These are phyloP conservation scores for Carex pumila DNA, from an alignment of 176 grass and related monocot species.

Conservation along the genomic window DNA sequence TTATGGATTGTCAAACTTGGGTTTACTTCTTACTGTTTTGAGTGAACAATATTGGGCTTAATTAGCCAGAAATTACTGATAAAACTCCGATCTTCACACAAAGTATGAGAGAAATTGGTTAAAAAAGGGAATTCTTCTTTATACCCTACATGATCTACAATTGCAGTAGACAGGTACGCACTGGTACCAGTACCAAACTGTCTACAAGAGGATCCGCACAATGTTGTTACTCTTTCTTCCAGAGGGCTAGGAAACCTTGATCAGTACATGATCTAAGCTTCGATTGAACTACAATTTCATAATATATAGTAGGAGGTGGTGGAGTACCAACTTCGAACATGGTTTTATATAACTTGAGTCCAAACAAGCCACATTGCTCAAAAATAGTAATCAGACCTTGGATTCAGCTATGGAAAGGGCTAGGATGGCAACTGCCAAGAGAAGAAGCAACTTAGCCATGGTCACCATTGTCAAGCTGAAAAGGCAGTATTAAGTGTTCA, in stretches of 20 bases:
- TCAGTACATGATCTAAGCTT: background rate
- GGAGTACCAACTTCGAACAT: background rate
- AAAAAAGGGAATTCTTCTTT: background rate
- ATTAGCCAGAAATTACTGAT: background rate
- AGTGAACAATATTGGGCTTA: background rate
- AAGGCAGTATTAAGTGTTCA: background rate
- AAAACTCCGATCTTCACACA: background rate
- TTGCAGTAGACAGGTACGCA: background rate
- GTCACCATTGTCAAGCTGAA: constrained; percentile 14
- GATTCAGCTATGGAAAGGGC: constrained; percentile 31
- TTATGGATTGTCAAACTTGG: background rate
- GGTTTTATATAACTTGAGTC: background rate
- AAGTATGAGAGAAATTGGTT: background rate
- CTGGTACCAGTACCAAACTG: background rate
- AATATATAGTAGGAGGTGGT: background rate
- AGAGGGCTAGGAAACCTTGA: background rate
- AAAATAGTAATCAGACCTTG: constrained; percentile 14
- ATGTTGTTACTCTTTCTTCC: background rate
- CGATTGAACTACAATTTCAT: background rate
- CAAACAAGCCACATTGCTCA: background rate
- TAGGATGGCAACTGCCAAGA: constrained; percentile 34
- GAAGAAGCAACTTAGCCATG: constrained; percentile 32
- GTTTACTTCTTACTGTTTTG: background rate
- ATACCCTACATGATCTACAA: background rate
- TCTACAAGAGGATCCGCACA: background rate